Conservation (phyloP, 2,329 filamentous ascomycete species). For the Diaporthe humulicola region DNA sequence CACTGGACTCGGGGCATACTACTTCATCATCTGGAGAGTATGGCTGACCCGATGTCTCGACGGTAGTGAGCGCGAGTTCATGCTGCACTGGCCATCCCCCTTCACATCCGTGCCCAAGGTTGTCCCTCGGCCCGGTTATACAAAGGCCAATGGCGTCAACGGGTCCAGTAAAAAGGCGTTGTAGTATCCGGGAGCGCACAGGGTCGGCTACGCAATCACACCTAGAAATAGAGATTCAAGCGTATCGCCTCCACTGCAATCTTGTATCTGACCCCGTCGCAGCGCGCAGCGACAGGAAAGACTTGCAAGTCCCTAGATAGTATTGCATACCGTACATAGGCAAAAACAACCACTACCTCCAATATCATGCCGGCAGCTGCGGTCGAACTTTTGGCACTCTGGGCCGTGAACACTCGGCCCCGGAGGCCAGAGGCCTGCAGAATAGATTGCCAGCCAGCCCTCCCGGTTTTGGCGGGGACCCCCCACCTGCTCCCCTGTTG, state of each 20-base stretch:
- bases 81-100: constrained; percentile 76
- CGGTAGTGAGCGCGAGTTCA: constrained; percentile 78
- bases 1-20: constrained; percentile 86
- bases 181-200: constrained; percentile 1
- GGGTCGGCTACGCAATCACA: background rate
- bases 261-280: background rate
- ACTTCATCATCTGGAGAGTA: constrained; percentile 86
- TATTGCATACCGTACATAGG: background rate
- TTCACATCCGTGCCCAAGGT: constrained; percentile 67
- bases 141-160: constrained; percentile 22
- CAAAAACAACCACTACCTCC: background rate
- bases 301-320: constrained; percentile 4
- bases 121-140: constrained; percentile 44
- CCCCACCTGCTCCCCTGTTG: constrained; percentile 26
- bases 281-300: background rate
- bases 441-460: constrained; percentile 10
- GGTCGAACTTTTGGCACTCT: background rate
- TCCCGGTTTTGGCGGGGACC: background rate
- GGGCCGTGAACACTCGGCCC: background rate
- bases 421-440: background rate
- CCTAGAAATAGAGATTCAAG: background rate
- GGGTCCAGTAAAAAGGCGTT: constrained; percentile 34
- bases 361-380: background rate
- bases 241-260: background rate
- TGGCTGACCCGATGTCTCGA: constrained; percentile 85